Evolutionary conservation across 768 basidiomycete genomes (phyloP).

Genomic region (Melanogaster broomeanus): DNA sequence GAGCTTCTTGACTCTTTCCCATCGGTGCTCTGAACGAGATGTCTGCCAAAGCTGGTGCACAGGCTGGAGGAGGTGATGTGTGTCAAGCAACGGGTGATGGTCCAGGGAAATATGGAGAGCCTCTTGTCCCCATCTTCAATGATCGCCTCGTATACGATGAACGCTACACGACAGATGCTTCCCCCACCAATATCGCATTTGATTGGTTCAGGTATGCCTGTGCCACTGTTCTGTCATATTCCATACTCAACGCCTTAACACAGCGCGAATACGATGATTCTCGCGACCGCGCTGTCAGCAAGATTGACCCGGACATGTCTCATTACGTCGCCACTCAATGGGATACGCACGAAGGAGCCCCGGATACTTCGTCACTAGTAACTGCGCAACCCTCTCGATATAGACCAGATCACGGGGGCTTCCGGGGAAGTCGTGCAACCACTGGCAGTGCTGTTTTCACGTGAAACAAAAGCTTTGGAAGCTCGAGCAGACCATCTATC

Average conservation of each 20-base stretch:
- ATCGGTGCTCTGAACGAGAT: constrained; percentile 27
- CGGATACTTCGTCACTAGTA: constrained; percentile 16
- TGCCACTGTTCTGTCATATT: background rate
- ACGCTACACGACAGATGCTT: constrained; percentile 30
- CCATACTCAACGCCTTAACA: background rate
- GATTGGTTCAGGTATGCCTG: constrained; percentile 31
- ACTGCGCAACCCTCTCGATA: constrained; percentile 27
- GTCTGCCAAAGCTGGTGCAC: constrained; percentile 15
- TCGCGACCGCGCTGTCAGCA: constrained; percentile 26
- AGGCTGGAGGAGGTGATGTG: constrained; percentile 8
- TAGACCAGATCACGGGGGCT: constrained; percentile 28
- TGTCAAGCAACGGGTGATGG: constrained; percentile 19
- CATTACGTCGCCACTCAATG: constrained; percentile 35
- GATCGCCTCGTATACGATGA: constrained; percentile 33
- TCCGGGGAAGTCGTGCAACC: constrained; percentile 27
- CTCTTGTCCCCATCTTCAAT: constrained; percentile 30
- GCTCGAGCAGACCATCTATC: constrained; percentile 30
- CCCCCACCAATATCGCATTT: constrained; percentile 30
- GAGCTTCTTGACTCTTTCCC: constrained; percentile 25
- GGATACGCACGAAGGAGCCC: constrained; percentile 34
- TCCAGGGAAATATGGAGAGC: constrained; percentile 27
- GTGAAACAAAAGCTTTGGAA: constrained; percentile 31
- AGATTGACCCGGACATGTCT: constrained; percentile 32
- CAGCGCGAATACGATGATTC: constrained; percentile 30
- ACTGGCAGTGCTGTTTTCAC: constrained; percentile 29